Evolutionary conservation across 2,329 filamentous ascomycete genomes (phyloP).

Genomic region (Malbranchea cinnamomea): DNA sequence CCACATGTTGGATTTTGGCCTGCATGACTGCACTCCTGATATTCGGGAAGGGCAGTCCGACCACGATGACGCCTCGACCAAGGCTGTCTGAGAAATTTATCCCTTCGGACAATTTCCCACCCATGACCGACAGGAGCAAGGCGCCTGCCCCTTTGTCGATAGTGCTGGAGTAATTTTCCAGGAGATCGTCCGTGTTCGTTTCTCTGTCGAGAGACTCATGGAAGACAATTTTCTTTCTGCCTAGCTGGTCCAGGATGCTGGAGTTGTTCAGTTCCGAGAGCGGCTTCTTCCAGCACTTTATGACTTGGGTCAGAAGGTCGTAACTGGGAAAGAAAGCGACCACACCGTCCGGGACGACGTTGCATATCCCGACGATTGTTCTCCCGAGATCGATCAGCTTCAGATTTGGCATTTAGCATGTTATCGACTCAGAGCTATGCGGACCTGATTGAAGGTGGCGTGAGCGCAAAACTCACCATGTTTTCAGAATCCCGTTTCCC

Average conservation of each 20-base stretch:
- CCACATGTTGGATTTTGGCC: slow-evolving; percentile 76
- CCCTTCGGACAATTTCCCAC: slow-evolving; percentile 88
- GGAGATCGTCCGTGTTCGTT: slow-evolving; percentile 47
- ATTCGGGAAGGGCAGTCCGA: slow-evolving; percentile 88
- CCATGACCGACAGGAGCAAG: slow-evolving; percentile 76
- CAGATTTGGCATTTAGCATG: background rate
- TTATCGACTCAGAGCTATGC: slow-evolving; percentile 3
- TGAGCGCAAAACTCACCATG: slow-evolving; percentile 33
- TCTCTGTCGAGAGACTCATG: slow-evolving; percentile 33
- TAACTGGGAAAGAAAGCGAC: slow-evolving; percentile 96
- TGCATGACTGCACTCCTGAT: slow-evolving; percentile 82
- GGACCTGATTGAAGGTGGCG: background rate
- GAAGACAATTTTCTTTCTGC: slow-evolving; percentile 35
- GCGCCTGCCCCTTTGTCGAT: slow-evolving; percentile 53
- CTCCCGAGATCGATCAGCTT: slow-evolving; percentile 41
- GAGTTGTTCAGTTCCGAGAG: slow-evolving; percentile 15
- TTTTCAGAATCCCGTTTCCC: slow-evolving; percentile 53
- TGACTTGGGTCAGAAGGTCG: slow-evolving; percentile 66
- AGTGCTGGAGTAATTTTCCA: slow-evolving; percentile 56
- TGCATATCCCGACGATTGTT: slow-evolving; percentile 56
- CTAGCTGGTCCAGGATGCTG: slow-evolving; percentile 18
- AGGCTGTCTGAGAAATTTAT: slow-evolving; percentile 94
- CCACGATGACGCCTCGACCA: slow-evolving; percentile 77
- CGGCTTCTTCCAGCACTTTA: slow-evolving; percentile 43
- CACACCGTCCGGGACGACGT: slow-evolving; percentile 68